These are phyloP conservation scores for Leishmania amazonensis DNA, from an alignment of 208 protist genomes.

Conservation along the genomic window DNA sequence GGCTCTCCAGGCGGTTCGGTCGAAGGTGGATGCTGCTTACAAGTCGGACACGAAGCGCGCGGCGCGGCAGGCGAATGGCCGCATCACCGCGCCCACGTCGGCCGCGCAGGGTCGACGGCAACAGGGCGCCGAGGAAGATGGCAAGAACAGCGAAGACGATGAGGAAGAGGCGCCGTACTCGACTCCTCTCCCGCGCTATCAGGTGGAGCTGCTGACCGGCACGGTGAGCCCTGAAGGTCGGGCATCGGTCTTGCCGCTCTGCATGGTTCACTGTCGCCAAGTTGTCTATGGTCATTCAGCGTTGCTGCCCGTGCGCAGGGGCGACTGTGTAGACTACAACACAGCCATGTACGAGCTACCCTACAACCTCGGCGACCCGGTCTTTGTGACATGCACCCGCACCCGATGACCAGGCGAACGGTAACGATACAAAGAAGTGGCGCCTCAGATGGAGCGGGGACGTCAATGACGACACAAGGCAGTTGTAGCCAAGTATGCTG, in stretches of 20 bases:
- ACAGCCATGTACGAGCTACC: constrained; percentile 36
- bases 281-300: constrained; percentile 31
- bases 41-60: background rate
- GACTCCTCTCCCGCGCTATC: constrained; percentile 36
- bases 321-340: constrained; percentile 37
- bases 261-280: constrained; percentile 57
- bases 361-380: constrained; percentile 62
- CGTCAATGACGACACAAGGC: background rate
- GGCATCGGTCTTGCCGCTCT: constrained; percentile 44
- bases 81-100: background rate
- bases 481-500: background rate
- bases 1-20: constrained; percentile 37
- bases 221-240: constrained; percentile 43
- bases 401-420: constrained; percentile 7
- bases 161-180: constrained; percentile 26
- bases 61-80: background rate
- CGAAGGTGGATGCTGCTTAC: constrained; percentile 27
- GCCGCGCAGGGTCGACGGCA: background rate
- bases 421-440: background rate
- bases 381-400: constrained; percentile 72
- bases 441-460: background rate
- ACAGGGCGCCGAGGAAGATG: background rate
- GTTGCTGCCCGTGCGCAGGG: constrained; percentile 39
- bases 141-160: background rate
- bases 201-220: constrained; percentile 48